Percentiles rank a stretch among this genome's conserved stretches.
These are phyloP conservation scores for Aspergillus floridensis DNA, from an alignment of 2,329 filamentous ascomycete genomes.

Conservation along the genomic window DNA sequence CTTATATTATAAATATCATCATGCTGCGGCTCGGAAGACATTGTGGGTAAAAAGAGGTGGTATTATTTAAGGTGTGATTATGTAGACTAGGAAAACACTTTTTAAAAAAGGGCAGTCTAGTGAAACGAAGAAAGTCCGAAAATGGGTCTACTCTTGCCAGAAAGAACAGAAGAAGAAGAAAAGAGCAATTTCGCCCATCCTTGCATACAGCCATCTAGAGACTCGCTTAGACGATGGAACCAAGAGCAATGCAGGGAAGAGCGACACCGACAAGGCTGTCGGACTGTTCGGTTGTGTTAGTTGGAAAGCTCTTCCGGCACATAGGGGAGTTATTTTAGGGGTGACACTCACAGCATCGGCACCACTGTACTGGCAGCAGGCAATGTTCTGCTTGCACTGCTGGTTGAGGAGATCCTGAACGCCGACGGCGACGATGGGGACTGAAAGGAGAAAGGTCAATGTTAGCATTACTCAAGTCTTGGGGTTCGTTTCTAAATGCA, in stretches of 20 bases:
- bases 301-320: not conserved
- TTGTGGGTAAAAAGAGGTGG: not conserved
- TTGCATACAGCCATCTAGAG: not conserved
- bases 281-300: constrained; percentile 18
- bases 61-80: not conserved
- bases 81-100: not conserved
- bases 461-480: constrained; percentile 3
- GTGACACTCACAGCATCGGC: constrained; percentile 26
- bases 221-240: constrained; percentile 31
- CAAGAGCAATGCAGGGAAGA: constrained; percentile 38
- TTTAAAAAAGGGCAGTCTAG: not conserved
- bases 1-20: no score
- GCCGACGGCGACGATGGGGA: constrained; percentile 24
- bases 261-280: constrained; percentile 31
- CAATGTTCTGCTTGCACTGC: constrained; percentile 40
- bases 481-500: no score
- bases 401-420: constrained; percentile 34
- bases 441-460: constrained; percentile 8
- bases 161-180: not conserved
- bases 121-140: not conserved
- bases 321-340: not conserved
- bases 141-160: not conserved
- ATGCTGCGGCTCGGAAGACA: no score
- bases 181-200: not conserved
- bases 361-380: constrained; percentile 33